Base-by-base conservation (phyloP, 225 moss, liverwort and hornwort genomes). In the Takakia lepidozioides region DNA sequence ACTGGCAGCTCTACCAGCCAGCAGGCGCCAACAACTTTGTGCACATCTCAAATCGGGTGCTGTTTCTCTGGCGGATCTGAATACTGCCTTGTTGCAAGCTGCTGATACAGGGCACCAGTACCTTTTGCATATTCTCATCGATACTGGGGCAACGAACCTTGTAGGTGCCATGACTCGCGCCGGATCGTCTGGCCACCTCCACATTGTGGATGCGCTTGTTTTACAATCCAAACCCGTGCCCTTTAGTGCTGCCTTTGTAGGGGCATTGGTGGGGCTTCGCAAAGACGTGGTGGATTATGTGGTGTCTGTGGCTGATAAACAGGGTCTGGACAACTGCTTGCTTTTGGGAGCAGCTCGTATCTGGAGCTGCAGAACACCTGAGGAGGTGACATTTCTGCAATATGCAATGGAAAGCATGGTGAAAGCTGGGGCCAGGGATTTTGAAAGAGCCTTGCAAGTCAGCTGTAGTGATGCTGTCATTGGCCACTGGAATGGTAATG, bases 401-500 rank as follows among this genome's bases (percentile, higher is more conserved):
- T 55, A 44, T 46, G 78, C 78, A 27, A 78, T 78, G 22, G 59
- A 46, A 18, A 62, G 68, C 37, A 51, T 78, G 52, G 58, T 68
- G 17, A 52, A 78, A 52, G 78, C 72, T 38, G 78, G 78, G 48
- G 78, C 78, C 23, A 73, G 69, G 45, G 73, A 68, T 52, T 78
- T 78, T 21, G 68, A 72, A 59, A 78, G 67, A 55, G 78, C 78
- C 48, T 57, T 78, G 37, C 72, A 78, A 69, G 78, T 73, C 24
- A 58, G 72, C 29, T 78, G 78, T 56, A 72, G 72, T 19, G 78
- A 78, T 34, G 73, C 78, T 42, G 58, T 78, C 32, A 55, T 78
- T 65, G 68, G 72, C 61, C 73, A 78, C 65, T 78, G 78, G 72
- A 78, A 78, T 52, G 68, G 62, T 50, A 38, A 73, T 59, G 72